Percentiles rank a stretch among this genome's conserved stretches.
Conservation (phyloP, 495 filamentous ascomycete genomes). For the Podospora pseudopauciseta region DNA sequence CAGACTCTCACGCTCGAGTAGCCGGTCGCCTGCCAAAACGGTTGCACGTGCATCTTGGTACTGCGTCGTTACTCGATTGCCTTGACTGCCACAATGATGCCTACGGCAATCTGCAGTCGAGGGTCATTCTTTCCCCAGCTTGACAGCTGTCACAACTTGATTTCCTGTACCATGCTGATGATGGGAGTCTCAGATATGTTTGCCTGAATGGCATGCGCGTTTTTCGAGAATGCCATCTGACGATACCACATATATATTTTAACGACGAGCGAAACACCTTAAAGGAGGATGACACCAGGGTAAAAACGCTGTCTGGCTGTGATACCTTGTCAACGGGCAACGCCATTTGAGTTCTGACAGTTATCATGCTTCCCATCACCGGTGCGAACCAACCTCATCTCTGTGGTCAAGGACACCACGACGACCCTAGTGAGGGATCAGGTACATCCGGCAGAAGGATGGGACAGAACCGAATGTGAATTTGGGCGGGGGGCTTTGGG, state of each 20-base stretch:
- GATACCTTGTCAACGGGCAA: neutral
- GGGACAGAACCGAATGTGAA: neutral
- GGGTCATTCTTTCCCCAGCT: neutral
- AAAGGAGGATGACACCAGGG: neutral
- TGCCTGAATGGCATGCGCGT: neutral
- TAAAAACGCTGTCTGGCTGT: neutral
- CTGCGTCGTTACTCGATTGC: neutral
- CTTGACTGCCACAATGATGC: neutral
- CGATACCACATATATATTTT: too few species aligned
- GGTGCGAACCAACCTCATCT: neutral
- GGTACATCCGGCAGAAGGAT: neutral
- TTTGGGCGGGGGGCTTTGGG: neutral
- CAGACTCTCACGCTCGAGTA: neutral
- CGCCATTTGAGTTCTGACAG: neutral
- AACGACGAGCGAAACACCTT: neutral
- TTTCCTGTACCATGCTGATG: neutral
- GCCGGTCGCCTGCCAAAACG: neutral
- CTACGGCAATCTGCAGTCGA: neutral
- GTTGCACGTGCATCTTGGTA: neutral
- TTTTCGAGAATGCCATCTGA: neutral
- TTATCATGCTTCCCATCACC: neutral
- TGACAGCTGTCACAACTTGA: neutral
- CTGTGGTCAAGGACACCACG: neutral
- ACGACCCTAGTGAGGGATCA: neutral
- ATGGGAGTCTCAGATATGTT: neutral